Evolutionary conservation across 352 stramenopile species (phyloP), one percentile per base, ranked within the genome.

Genomic region (Phytopythium kandeliae): DNA sequence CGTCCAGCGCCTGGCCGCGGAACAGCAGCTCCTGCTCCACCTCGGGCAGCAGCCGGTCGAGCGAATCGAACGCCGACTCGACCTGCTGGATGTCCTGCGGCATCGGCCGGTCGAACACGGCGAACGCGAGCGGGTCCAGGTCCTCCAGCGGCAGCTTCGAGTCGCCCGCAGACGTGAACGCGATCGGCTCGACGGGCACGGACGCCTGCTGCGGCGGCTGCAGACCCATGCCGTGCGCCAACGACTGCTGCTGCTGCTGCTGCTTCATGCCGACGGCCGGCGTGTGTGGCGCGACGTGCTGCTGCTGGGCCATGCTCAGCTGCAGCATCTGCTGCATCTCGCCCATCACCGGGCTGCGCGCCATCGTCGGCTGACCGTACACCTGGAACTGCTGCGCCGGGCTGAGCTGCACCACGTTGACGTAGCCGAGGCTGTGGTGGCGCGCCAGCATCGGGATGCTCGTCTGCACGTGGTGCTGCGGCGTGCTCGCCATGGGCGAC

Each of bases 11-110:
- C 31, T 51, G 48, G 34, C 54, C 71, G 40, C 33, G 75, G 66
- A 78, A 67, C 15, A 90, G 71, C 34, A 88, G 68, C 31, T 90
- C 79, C 45, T 73, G 66, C 51, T 84, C 69, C n/a, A 81, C 78
- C 35, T 85, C 78, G 0, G 78, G 78, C 0, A 89, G 56, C 15
- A 89, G 72, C 15, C 67, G 65, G 66, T 90, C 79, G 16, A 90
- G 70, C 25, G 76, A 90, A 47, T 90, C 76, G 44, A 90, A 78
- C 4, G 77, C 79, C 10, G 71, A 84, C 60, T 87, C 78, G 31
- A 90, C 69, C 63, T 84, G 71, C 62, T 86, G 71, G 28, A 79
- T 68, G 46, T 84, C 67, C 52, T 79, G 67, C 10, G 62, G 62
- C 46, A 72, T 69, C 15, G 63, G 26, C 30, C 67, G 63, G 2